These are phyloP conservation scores for Nannochloris sp. DNA, from an alignment of 139 green algal species.

Conservation along the genomic window DNA sequence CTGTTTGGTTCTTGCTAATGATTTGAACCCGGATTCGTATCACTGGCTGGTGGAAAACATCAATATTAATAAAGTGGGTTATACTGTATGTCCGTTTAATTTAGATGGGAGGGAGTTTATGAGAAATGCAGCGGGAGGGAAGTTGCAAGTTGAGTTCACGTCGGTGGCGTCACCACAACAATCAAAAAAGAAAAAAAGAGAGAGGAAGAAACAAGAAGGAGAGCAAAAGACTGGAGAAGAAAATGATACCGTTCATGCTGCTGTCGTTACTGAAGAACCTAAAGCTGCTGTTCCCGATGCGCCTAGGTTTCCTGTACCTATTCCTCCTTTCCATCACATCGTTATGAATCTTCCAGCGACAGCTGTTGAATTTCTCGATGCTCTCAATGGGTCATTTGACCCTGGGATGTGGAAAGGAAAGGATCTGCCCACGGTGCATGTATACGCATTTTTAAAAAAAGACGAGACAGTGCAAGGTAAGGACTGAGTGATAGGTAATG, in stretches of 20 bases:
- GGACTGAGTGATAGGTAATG: neutral
- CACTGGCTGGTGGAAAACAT: slow-evolving; percentile 74
- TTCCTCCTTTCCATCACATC: slow-evolving; percentile 47
- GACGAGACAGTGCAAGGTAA: slow-evolving; percentile 60
- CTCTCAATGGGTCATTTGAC: slow-evolving; percentile 64
- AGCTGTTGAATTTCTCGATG: slow-evolving; percentile 85
- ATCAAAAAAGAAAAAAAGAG: neutral
- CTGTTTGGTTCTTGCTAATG: slow-evolving; percentile 92
- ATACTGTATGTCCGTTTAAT: neutral
- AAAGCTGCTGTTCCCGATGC: neutral
- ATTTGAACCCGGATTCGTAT: slow-evolving; percentile 86
- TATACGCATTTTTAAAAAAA: slow-evolving; percentile 81
- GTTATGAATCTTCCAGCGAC: slow-evolving; percentile 94
- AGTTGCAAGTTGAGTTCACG: neutral
- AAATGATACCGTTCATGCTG: neutral
- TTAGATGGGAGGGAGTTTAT: slow-evolving; percentile 66
- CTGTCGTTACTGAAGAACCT: too few species aligned
- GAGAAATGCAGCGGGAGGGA: neutral
- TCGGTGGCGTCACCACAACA: neutral
- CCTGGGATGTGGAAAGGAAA: slow-evolving; percentile 43
- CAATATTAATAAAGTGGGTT: slow-evolving; percentile 56
- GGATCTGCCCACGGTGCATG: slow-evolving; percentile 77
- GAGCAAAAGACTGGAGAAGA: neutral
- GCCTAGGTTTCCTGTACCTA: neutral
- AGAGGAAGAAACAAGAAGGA: neutral